Percentiles rank a stretch among this genome's conserved stretches.
Conservation (phyloP, 1,284 basidiomycete species). For the Sporisorium iseilematis-ciliati region DNA sequence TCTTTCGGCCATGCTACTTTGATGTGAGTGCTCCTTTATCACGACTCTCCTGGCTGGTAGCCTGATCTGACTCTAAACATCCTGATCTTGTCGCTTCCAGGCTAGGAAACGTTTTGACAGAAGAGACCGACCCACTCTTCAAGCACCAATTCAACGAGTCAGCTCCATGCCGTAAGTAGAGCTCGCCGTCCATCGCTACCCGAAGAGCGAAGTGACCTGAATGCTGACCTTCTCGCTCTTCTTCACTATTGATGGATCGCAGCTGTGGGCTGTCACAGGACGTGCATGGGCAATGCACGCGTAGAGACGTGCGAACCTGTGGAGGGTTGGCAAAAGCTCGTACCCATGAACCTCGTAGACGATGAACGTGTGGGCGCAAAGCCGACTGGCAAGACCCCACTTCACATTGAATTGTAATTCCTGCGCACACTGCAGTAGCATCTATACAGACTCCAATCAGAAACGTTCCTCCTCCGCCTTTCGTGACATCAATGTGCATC, state of each 20-base stretch:
- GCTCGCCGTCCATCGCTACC: background rate
- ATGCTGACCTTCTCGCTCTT: background rate
- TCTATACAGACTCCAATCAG: background rate
- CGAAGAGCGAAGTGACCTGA: background rate
- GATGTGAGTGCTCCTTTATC: slow-evolving; percentile 22
- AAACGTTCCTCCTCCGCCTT: background rate
- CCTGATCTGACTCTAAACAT: background rate
- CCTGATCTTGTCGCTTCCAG: background rate
- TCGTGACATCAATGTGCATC: background rate
- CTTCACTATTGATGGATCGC: background rate
- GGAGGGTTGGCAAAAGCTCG: slow-evolving; percentile 29
- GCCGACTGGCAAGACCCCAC: slow-evolving; percentile 20
- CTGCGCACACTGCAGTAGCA: background rate
- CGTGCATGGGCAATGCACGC: slow-evolving; percentile 7
- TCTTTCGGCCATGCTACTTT: slow-evolving; percentile 51
- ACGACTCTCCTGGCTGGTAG: background rate
- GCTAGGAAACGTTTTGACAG: slow-evolving; percentile 52
- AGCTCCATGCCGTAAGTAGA: slow-evolving; percentile 47
- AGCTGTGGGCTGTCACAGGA: slow-evolving; percentile 35
- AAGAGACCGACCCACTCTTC: slow-evolving; percentile 57
- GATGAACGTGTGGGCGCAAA: slow-evolving; percentile 18
- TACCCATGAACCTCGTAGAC: slow-evolving; percentile 12
- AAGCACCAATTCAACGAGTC: slow-evolving; percentile 58
- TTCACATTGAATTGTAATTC: slow-evolving; percentile 27
- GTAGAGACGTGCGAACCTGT: slow-evolving; percentile 38